Percentiles rank a stretch among this genome's conserved stretches.
phyloP scores from a whole-genome alignment of 164 flowering plant genomes.

The Tetracentron sinense region DNA sequence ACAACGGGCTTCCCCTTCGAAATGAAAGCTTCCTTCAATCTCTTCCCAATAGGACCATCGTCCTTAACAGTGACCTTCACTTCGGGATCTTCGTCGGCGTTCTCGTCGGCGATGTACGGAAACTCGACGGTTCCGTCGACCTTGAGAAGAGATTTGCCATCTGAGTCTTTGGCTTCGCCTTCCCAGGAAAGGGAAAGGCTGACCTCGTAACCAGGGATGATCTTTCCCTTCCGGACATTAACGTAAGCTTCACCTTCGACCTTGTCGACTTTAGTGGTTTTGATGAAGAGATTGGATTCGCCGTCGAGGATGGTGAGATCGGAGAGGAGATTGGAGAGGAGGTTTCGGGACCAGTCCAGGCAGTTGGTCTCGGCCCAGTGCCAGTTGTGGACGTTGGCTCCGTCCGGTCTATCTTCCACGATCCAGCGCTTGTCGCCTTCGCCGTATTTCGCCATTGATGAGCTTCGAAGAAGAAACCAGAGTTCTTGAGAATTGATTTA shows the following conservation, averaged over 20 bases:
- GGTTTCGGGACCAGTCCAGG: constrained; percentile 70
- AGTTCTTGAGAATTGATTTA: not conserved
- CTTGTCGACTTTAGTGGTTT: constrained; percentile 45
- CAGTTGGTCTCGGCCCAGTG: constrained; percentile 99
- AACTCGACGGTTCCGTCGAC: constrained; percentile 69
- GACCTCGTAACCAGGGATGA: constrained; percentile 94
- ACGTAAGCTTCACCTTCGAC: constrained; percentile 94
- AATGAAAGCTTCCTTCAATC: constrained; percentile 68
- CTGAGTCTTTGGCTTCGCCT: constrained; percentile 69
- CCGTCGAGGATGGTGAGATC: constrained; percentile 54
- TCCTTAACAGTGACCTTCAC: constrained; percentile 60
- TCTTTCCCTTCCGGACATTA: constrained; percentile 87
- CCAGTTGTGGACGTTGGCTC: constrained; percentile 99
- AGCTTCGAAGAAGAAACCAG: not conserved
- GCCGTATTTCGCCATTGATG: constrained; percentile 80
- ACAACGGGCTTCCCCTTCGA: constrained; percentile 63
- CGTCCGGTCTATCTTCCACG: constrained; percentile 93
- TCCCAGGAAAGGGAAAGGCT: constrained; percentile 53
- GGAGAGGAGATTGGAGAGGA: constrained; percentile 54
- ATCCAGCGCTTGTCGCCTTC: constrained; percentile 99
- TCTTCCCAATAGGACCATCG: constrained; percentile 67
- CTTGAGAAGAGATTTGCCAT: constrained; percentile 40
- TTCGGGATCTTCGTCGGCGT: constrained; percentile 93
- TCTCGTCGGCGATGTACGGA: constrained; percentile 93
- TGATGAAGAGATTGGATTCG: constrained; percentile 61